Evolutionary conservation across 1,284 basidiomycete genomes (phyloP).

Genomic region (Cryptococcus sp.): DNA sequence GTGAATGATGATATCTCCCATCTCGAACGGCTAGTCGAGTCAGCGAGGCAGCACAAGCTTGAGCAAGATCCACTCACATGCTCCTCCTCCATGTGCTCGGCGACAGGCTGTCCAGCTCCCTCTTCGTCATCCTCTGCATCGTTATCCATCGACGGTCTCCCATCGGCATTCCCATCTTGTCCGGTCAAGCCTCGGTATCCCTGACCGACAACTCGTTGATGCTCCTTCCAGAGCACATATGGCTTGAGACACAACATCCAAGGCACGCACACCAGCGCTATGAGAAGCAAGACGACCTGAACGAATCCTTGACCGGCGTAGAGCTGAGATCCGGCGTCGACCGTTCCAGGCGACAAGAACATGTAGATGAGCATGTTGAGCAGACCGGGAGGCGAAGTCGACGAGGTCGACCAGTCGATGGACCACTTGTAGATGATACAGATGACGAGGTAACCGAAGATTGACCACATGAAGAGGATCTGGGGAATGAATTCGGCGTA

Average conservation of each 20-base stretch:
- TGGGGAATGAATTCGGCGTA: slow-evolving; percentile 95
- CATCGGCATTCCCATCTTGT: slow-evolving; percentile 50
- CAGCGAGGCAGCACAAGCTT: slow-evolving; percentile 6
- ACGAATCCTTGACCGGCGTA: slow-evolving; percentile 84
- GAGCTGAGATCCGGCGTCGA: slow-evolving; percentile 66
- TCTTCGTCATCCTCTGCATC: slow-evolving; percentile 76
- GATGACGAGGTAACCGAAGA: slow-evolving; percentile 93
- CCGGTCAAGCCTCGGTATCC: slow-evolving; percentile 70
- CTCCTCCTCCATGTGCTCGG: slow-evolving; percentile 55
- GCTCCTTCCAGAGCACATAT: slow-evolving; percentile 89
- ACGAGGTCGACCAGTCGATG: slow-evolving; percentile 75
- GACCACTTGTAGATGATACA: slow-evolving; percentile 98
- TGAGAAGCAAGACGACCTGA: slow-evolving; percentile 71
- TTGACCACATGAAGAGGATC: slow-evolving; percentile 93
- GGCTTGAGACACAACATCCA: slow-evolving; percentile 93
- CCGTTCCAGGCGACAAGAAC: slow-evolving; percentile 80
- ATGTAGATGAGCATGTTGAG: slow-evolving; percentile 94
- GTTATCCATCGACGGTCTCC: slow-evolving; percentile 23
- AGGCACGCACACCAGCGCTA: slow-evolving; percentile 86
- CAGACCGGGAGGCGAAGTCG: slow-evolving; percentile 74
- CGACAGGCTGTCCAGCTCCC: slow-evolving; percentile 67
- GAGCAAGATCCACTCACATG: slow-evolving; percentile 33
- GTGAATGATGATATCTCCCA: slow-evolving; percentile 91
- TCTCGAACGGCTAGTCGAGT: slow-evolving; percentile 65
- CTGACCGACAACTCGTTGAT: slow-evolving; percentile 72